phyloP scores from a whole-genome alignment of 1,139 yeast genomes.

The Suhomyces anneliseae region DNA sequence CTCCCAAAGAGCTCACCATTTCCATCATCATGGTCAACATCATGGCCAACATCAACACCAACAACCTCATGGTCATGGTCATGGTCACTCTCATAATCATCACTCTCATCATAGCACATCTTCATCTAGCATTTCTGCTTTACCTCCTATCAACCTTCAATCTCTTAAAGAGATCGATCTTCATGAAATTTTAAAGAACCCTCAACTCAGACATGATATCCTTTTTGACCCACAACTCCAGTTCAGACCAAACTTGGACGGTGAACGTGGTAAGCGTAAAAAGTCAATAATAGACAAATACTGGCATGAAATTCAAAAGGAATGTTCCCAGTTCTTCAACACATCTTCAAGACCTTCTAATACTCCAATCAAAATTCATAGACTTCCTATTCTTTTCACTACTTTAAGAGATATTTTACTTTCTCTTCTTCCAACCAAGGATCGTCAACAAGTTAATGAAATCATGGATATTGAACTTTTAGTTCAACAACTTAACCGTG shows the following conservation, averaged over 20 bases:
- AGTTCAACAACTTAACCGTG: constrained; percentile 71
- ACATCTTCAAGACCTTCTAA: constrained; percentile 7
- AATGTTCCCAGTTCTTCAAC: constrained; percentile 48
- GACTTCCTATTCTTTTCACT: constrained; percentile 66
- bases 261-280: constrained; percentile 83
- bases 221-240: constrained; percentile 90
- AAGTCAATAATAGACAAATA: constrained; percentile 73
- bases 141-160: constrained; percentile 88
- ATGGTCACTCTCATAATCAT: constrained; percentile 9
- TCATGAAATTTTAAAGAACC: constrained; percentile 86
- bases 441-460: constrained; percentile 66
- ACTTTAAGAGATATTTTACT: constrained; percentile 77
- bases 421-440: constrained; percentile 75
- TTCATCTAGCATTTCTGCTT: constrained; percentile 28
- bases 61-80: constrained; percentile 7
- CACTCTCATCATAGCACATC: constrained; percentile 15
- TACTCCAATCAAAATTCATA: constrained; percentile 37
- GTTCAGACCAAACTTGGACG: constrained; percentile 88
- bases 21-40: constrained; percentile 19
- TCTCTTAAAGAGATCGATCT: constrained; percentile 84
- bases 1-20: constrained; percentile 20
- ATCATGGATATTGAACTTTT: constrained; percentile 77
- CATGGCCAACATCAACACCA: constrained; percentile 5
- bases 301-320: constrained; percentile 76
- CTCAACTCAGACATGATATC: constrained; percentile 90